phyloP scores from a whole-genome alignment of 805 yeast species.

The Yarrowia keelungensis region DNA sequence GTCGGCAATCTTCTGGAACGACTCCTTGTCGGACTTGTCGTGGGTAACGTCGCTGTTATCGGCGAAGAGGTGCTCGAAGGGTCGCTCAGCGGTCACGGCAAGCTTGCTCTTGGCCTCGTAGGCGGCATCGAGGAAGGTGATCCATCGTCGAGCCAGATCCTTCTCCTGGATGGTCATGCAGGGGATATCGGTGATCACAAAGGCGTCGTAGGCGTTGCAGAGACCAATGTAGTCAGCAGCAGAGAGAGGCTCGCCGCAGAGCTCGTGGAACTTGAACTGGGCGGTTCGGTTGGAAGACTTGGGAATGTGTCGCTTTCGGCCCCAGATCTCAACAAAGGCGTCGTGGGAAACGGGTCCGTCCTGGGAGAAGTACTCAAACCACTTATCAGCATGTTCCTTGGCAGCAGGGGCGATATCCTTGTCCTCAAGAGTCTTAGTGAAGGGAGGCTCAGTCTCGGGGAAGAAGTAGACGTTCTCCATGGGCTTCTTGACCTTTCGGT shows the following conservation, averaged over 20 bases:
- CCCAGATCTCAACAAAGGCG: conserved; percentile 72
- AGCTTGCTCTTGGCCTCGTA: conserved; percentile 88
- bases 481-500: conserved; percentile 87
- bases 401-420: conserved; percentile 56
- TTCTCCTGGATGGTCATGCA: conserved; percentile 76
- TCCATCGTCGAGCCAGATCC: conserved; percentile 87
- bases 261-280: conserved; percentile 82
- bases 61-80: conserved; percentile 83
- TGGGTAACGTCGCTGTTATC: conserved; percentile 55
- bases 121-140: conserved; percentile 93
- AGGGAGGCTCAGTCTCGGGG: conserved; percentile 57
- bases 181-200: conserved; percentile 94
- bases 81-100: conserved; percentile 88
- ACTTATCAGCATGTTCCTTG: conserved; percentile 66
- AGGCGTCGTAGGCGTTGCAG: conserved; percentile 75
- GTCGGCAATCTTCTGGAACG: conserved; percentile 58
- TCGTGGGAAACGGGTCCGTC: conserved; percentile 55
- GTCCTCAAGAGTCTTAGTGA: conserved; percentile 63
- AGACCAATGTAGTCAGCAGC: conserved; percentile 93
- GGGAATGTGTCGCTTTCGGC: conserved; percentile 80
- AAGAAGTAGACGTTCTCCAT: conserved; percentile 76
- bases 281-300: conserved; percentile 80
- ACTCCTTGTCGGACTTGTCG: conserved; percentile 46
- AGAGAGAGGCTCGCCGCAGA: conserved; percentile 86
- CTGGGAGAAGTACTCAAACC: conserved; percentile 83